Evolutionary conservation across 768 basidiomycete species (phyloP).

Genomic region (Boletus vermiculosoides): DNA sequence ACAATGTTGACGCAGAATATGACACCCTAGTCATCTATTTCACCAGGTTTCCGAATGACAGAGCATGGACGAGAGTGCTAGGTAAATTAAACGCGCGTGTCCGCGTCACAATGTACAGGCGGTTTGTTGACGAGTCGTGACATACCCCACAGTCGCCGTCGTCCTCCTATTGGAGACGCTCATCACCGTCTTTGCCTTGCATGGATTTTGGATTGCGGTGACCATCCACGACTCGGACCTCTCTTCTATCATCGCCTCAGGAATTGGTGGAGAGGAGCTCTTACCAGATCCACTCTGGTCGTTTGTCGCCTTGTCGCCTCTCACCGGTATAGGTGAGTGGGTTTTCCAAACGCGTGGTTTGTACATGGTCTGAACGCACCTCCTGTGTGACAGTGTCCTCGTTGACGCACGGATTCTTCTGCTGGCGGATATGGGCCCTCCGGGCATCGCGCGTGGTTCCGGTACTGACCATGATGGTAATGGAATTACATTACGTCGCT

Average conservation of each 20-base stretch:
- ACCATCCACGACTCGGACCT: background rate
- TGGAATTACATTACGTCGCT: background rate
- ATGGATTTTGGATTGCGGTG: conserved; percentile 10
- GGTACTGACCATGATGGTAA: conserved; percentile 6
- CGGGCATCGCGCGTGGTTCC: background rate
- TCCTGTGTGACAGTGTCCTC: conserved; percentile 2
- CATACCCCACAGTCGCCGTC: conserved; percentile 1
- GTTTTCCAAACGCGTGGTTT: background rate
- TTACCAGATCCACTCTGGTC: conserved; percentile 10
- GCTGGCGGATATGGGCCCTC: conserved; percentile 9
- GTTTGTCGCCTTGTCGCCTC: background rate
- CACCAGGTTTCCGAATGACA: conserved; percentile 9
- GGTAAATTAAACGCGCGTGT: background rate
- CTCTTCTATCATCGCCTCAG: conserved; percentile 6
- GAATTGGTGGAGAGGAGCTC: background rate
- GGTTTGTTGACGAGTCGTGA: background rate
- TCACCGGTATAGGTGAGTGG: conserved; percentile 7
- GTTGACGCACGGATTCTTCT: conserved; percentile 10
- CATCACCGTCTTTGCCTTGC: conserved; percentile 9
- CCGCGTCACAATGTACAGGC: background rate
- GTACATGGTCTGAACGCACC: background rate
- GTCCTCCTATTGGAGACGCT: conserved; percentile 6
- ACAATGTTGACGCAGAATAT: background rate
- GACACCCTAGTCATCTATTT: conserved; percentile 9
- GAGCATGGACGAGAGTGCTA: background rate